These are phyloP conservation scores for Podospora didyma DNA, from an alignment of 495 filamentous ascomycete genomes.

Conservation along the genomic window DNA sequence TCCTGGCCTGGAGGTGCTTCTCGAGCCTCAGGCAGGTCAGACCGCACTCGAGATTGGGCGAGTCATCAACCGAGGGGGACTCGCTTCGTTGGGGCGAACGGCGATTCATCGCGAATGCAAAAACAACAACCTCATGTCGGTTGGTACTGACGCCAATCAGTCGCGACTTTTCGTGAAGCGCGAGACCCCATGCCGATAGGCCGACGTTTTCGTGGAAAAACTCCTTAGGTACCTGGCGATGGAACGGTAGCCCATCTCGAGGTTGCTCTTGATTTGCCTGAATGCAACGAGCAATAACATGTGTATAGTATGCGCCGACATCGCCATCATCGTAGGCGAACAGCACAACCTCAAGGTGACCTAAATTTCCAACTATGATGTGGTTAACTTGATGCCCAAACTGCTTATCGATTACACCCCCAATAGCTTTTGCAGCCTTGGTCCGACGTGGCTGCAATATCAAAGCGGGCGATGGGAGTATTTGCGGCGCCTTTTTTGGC, in stretches of 20 bases:
- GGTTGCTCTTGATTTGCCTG: neutral
- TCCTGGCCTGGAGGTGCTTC: conserved; percentile 27
- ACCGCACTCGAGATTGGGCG: conserved; percentile 11
- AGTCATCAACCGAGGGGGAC: conserved; percentile 2
- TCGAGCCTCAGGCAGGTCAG: conserved; percentile 22
- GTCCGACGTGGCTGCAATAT: conserved; percentile 62
- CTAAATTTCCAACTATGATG: conserved; percentile 74
- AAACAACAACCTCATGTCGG: conserved; percentile 59
- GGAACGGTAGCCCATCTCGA: neutral
- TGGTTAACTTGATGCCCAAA: conserved; percentile 73
- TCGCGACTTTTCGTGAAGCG: conserved; percentile 72
- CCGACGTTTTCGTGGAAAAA: conserved; percentile 76
- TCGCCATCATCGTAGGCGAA: conserved; percentile 85
- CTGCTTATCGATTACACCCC: conserved; percentile 52
- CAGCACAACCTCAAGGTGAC: conserved; percentile 73
- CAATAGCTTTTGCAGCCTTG: conserved; percentile 28
- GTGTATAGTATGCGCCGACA: conserved; percentile 73
- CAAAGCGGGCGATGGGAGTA: conserved; percentile 59
- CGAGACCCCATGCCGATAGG: conserved; percentile 82
- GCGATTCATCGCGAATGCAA: conserved; percentile 64
- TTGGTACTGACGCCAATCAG: conserved; percentile 83
- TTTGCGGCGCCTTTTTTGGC: conserved; percentile 57
- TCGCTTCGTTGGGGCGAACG: conserved; percentile 11
- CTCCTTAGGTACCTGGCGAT: conserved; percentile 27
- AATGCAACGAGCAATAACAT: conserved; percentile 30